Base-by-base conservation (phyloP, 2,329 filamentous ascomycete species). In the Plectosphaerella cucumerina region DNA sequence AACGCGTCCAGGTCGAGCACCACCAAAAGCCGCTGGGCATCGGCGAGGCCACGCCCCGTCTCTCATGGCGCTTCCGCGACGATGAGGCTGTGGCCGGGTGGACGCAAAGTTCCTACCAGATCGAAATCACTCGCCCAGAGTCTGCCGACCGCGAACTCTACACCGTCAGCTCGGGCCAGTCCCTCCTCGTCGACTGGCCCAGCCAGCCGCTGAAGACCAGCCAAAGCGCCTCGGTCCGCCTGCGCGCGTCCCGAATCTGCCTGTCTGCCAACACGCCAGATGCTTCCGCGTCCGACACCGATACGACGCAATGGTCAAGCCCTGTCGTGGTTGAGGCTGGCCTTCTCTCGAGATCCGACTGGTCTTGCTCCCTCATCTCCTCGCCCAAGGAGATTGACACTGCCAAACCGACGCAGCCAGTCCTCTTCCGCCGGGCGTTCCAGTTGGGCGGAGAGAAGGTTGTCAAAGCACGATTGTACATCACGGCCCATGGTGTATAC, bases 401-500 rank as follows among this genome's bases (percentile, higher is more conserved):
- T 14, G n/a, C 35, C 14, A 37, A 37, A 9, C 35, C 17, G n/a
- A 37, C 14, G 35, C 35, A 37, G 35, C 35, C 26, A 11, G 26
- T 31, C 6, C 26, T 31, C 26, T 31, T 31, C 26, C 26, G 26
- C 6, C 26, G 26, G 8, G 26, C 9, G 12, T 31, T 31, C 12
- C 26, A 11, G 12, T 11, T 31, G 9, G 26, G 12, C 26, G 26
- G 26, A 8, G 26, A 31, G 8, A 31, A 31, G 2, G 12, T 31
- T 11, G 12, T 9, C 42, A 23, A 21, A 31, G 66, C 66, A 1
- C 54, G 64, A 9, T 52, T 71, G 2, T 70, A 71, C 50, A 61
- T 70, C 46, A 70, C 69, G 0, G 62, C 63, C 1, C 57, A 66
- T 15, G 70, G 70, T 5, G 60, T 71, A 1, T 73, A 67, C 52